Conservation (phyloP, 305 asterid genomes). For the Fraxinus latifolia region DNA sequence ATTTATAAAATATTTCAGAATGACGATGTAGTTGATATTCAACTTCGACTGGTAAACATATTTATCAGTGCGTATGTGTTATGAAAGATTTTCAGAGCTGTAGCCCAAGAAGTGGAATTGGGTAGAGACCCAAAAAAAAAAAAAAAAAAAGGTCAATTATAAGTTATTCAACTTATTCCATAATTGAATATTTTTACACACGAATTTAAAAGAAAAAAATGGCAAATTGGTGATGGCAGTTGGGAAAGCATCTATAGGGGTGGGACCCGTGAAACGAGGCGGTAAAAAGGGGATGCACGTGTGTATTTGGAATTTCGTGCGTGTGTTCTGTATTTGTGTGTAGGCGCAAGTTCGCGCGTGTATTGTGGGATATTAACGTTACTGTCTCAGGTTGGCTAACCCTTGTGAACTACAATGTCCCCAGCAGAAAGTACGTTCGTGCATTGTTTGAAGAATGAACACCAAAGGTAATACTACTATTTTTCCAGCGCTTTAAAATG, state of each 20-base stretch:
- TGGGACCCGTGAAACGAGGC: neutral
- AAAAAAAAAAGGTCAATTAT: too few relatives aligned
- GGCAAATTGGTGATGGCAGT: neutral
- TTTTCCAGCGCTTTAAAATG: neutral
- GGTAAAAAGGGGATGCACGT: neutral
- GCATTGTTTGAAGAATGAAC: neutral
- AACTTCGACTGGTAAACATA: too few relatives aligned
- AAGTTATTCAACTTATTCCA: too few relatives aligned
- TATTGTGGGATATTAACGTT: neutral
- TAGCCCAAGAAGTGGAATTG: too few relatives aligned
- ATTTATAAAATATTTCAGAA: too few relatives aligned
- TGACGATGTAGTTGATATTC: too few relatives aligned
- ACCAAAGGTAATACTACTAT: neutral
- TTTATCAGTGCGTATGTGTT: too few relatives aligned
- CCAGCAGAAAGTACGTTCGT: neutral
- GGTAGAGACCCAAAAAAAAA: too few relatives aligned
- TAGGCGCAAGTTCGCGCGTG: neutral
- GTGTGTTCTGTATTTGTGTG: neutral
- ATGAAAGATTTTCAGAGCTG: too few relatives aligned
- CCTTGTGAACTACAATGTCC: neutral
- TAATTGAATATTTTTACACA: too few relatives aligned
- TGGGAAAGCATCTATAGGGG: neutral
- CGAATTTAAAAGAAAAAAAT: too few relatives aligned
- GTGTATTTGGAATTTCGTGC: constrained; percentile 5
- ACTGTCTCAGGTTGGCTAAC: neutral